Evolutionary conservation across 2,329 filamentous ascomycete genomes (phyloP).

Genomic region (Plenodomus biglobosus): DNA sequence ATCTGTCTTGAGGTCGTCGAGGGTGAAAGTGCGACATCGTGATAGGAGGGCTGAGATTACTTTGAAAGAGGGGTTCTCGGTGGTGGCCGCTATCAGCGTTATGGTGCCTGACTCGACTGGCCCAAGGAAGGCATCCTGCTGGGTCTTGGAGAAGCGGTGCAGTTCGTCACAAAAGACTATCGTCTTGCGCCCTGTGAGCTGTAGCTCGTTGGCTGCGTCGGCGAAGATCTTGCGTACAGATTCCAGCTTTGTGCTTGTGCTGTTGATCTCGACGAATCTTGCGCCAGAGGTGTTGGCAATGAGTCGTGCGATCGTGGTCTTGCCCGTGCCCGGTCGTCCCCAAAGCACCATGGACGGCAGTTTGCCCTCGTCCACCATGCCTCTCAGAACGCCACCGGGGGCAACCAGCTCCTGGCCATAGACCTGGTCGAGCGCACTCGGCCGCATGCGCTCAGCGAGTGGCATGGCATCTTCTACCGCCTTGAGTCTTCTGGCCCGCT

Average conservation of each 20-base stretch:
- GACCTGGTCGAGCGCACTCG: constrained; percentile 78
- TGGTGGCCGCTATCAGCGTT: constrained; percentile 91
- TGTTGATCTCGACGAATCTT: constrained; percentile 88
- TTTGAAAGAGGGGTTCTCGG: constrained; percentile 95
- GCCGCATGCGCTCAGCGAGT: constrained; percentile 91
- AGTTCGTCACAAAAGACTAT: constrained; percentile 99
- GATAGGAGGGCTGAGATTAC: constrained; percentile 85
- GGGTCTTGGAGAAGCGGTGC: constrained; percentile 84
- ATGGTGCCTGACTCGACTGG: constrained; percentile 90
- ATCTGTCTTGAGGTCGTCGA: constrained; percentile 71
- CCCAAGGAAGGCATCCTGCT: constrained; percentile 92
- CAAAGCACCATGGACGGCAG: constrained; percentile 96
- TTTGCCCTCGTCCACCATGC: constrained; percentile 80
- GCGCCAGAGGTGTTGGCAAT: constrained; percentile 80
- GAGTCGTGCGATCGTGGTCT: constrained; percentile 89
- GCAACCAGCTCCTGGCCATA: constrained; percentile 92
- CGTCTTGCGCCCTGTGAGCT: constrained; percentile 82
- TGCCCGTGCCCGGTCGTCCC: constrained; percentile 78
- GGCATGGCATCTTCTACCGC: constrained; percentile 72
- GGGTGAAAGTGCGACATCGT: constrained; percentile 85
- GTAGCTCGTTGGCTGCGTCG: constrained; percentile 78
- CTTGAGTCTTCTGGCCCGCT: constrained; percentile 59
- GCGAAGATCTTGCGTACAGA: constrained; percentile 92
- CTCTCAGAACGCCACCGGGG: constrained; percentile 76
- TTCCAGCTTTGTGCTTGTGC: constrained; percentile 80